Evolutionary conservation across 495 filamentous ascomycete genomes (phyloP).

Genomic region (Parachaetomium inaequale): DNA sequence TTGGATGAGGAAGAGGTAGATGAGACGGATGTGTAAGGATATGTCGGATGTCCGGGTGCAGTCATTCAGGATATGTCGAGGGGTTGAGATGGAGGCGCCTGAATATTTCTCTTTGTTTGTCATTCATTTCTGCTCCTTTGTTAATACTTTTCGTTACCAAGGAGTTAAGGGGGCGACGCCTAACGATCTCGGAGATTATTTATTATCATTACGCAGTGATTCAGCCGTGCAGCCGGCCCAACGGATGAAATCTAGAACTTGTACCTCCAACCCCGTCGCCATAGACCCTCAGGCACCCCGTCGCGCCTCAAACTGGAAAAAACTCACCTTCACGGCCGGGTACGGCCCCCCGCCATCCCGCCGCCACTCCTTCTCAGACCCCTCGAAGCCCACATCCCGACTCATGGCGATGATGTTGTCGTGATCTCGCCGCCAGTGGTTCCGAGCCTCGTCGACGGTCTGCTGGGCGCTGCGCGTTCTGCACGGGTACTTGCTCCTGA

Average conservation of each 20-base stretch:
- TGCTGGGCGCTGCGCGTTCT: neutral
- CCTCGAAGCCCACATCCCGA: neutral
- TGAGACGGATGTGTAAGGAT: conserved; percentile 3
- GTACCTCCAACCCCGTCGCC: neutral
- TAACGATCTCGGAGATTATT: neutral
- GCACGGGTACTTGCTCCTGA: neutral
- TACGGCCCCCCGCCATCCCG: neutral
- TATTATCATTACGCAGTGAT: neutral
- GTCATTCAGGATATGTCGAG: neutral
- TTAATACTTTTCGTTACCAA: neutral
- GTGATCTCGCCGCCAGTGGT: neutral
- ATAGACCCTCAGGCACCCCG: neutral
- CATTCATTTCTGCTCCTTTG: neutral
- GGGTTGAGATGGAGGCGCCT: neutral
- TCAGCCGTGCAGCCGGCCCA: neutral
- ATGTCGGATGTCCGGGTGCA: neutral
- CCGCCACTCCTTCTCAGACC: neutral
- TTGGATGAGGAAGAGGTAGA: conserved; percentile 59
- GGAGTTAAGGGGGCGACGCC: neutral
- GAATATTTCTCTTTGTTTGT: neutral
- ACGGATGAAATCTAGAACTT: neutral
- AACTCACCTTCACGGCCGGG: neutral
- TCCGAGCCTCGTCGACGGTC: neutral
- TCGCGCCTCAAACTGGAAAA: too few relatives aligned
- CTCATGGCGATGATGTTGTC: too few relatives aligned